These are phyloP conservation scores for Xanthoconium stramineum DNA, from an alignment of 768 basidiomycete species.

Conservation along the genomic window DNA sequence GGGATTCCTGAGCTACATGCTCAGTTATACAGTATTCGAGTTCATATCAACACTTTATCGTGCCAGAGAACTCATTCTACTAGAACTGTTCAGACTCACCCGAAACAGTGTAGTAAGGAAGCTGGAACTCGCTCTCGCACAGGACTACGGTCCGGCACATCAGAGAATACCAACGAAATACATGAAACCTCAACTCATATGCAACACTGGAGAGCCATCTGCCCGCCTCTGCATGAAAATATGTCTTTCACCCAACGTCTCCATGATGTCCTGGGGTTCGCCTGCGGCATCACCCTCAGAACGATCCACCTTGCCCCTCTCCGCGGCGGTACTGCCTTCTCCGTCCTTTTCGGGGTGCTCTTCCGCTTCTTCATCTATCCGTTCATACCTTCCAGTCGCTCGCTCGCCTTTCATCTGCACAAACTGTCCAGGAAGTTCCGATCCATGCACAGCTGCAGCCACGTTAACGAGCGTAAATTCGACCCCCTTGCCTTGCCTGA, in stretches of 20 bases:
- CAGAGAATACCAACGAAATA: too few species aligned
- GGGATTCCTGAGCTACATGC: too few species aligned
- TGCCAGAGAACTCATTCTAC: too few species aligned
- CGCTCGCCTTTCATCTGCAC: background rate
- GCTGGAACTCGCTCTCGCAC: too few species aligned
- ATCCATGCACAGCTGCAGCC: slow-evolving; percentile 20
- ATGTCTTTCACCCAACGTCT: slow-evolving; percentile 3
- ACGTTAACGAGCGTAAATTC: slow-evolving; percentile 25
- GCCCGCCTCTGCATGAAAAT: slow-evolving; percentile 16
- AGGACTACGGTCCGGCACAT: too few species aligned
- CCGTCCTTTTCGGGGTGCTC: background rate
- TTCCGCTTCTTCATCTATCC: background rate
- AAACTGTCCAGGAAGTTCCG: slow-evolving; percentile 24
- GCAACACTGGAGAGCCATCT: slow-evolving; percentile 20
- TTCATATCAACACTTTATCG: too few species aligned
- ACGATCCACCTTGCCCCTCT: background rate
- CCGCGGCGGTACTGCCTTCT: background rate
- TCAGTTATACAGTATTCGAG: too few species aligned
- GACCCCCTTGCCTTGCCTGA: slow-evolving; percentile 19
- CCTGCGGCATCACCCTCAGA: background rate
- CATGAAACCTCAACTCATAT: slow-evolving; percentile 8
- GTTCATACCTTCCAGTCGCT: background rate
- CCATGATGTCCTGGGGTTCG: background rate
- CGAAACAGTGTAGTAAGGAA: too few species aligned
- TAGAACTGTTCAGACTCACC: too few species aligned